Evolutionary conservation across 23 red algal species (phyloP).

Genomic region (Chondrus crispus): DNA sequence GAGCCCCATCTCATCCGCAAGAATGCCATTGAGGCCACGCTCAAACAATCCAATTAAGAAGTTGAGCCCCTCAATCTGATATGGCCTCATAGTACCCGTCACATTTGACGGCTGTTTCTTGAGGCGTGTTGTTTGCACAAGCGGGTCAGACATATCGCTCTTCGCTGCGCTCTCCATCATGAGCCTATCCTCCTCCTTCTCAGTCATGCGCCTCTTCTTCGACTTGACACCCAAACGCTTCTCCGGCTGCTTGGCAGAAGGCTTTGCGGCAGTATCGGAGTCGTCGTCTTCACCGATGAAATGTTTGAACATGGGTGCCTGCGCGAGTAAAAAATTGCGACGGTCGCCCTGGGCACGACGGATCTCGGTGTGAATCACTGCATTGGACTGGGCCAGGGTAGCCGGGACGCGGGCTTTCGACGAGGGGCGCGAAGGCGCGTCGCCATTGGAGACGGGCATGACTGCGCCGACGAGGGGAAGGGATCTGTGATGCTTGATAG

Average conservation of each 20-base stretch:
- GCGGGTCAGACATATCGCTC: constrained; percentile 39
- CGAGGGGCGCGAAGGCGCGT: background rate
- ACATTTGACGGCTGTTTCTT: constrained; percentile 80
- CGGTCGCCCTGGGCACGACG: constrained; percentile 25
- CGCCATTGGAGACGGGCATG: background rate
- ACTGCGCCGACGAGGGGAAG: background rate
- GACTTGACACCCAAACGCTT: background rate
- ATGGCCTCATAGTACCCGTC: constrained; percentile 82
- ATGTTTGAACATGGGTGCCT: constrained; percentile 87
- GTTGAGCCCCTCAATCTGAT: constrained; percentile 98
- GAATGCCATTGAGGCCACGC: constrained; percentile 94
- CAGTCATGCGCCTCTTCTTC: constrained; percentile 83
- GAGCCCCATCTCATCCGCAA: constrained; percentile 99
- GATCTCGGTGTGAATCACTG: constrained; percentile 37
- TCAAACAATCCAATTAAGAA: constrained; percentile 90
- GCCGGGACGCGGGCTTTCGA: background rate
- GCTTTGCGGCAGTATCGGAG: background rate
- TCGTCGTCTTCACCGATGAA: constrained; percentile 74
- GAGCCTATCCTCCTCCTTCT: constrained; percentile 94
- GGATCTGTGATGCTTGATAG: background rate
- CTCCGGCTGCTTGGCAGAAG: background rate
- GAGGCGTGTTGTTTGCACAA: constrained; percentile 74
- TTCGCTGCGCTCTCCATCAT: constrained; percentile 76
- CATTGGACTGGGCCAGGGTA: constrained; percentile 30
- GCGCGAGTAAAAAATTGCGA: constrained; percentile 81